A percentile compares a stretch with the other conserved stretches of the same genome.
These are phyloP conservation scores for Candida nanaspora DNA, from an alignment of 805 yeast species.

Conservation along the genomic window DNA sequence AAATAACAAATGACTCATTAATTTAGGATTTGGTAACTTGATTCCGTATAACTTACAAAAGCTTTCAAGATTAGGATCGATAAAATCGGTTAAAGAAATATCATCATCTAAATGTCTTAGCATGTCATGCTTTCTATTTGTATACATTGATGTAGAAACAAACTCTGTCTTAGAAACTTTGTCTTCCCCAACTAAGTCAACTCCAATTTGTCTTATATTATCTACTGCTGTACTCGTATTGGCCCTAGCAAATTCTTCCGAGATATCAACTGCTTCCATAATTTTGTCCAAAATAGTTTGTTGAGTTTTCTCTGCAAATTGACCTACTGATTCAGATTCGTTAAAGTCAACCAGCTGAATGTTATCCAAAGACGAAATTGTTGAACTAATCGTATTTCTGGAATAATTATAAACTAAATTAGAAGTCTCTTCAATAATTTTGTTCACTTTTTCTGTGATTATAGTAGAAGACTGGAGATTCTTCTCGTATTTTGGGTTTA, in stretches of 20 bases:
- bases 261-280: conserved; percentile 49
- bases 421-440: conserved; percentile 53
- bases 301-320: conserved; percentile 67
- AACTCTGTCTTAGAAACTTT: conserved; percentile 55
- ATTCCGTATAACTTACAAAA: conserved; percentile 30
- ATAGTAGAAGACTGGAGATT: conserved; percentile 43
- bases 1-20: conserved; percentile 5
- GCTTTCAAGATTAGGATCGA: conserved; percentile 69
- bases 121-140: conserved; percentile 58
- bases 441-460: conserved; percentile 53
- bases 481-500: conserved; percentile 60
- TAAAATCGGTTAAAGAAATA: conserved; percentile 63
- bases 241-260: conserved; percentile 65
- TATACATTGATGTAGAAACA: conserved; percentile 75
- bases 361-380: conserved; percentile 39
- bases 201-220: conserved; percentile 56
- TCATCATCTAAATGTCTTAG: conserved; percentile 51
- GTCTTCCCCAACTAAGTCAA: conserved; percentile 54
- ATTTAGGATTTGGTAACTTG: conserved; percentile 20
- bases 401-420: conserved; percentile 56
- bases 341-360: conserved; percentile 40
- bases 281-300: conserved; percentile 58
- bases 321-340: conserved; percentile 59
- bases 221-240: conserved; percentile 56
- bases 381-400: conserved; percentile 40